Base-by-base conservation (phyloP, 495 filamentous ascomycete genomes). In the Penicillium egyptiacum region DNA sequence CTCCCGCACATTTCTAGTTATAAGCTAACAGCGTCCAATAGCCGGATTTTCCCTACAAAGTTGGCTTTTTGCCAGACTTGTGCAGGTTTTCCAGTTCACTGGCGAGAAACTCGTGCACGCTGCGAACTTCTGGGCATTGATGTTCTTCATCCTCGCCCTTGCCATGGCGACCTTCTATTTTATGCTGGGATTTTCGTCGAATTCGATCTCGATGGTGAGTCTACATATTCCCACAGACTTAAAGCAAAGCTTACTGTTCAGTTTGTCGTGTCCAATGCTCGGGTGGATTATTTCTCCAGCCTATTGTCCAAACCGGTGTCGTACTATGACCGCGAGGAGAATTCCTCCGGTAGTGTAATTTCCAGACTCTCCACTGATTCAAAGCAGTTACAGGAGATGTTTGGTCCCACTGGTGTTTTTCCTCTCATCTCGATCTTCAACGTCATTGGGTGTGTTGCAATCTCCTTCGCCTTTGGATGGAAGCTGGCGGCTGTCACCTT, bases 121-220 rank as follows among this genome's bases (percentile, higher is more conserved):
- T 1, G 79, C 67, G n/a, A 79, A 77, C 49, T 87, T 88, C 55
- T 89, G 84, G 84, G 79, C 83, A 16, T 60, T 88, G 30, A 86
- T 86, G 81, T 88, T 88, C 63, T 81, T 87, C 46, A 67, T 80
- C 12, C 73, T 88, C 0, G 83, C 82, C 19, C 62, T 80, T 5
- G 78, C 72, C 40, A 74, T 81, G 4, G 76, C 69, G 0, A 51
- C 79, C 16, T 77, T 75, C 54, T 88, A 86, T 56, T 77, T 77
- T 48, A 59, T 72, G 0, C 59, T 88, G 8, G 83, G 82, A 11
- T 85, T 66, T 61, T 70, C 78, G 12, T 75, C 82, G 3, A 83
- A 76, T 3, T 71, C 67, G 5, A 66, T 81, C 57, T 81, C 68
- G 1, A 50, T 57, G 47, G 66, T 68, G 28, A 30, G 28, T 11